Percentiles rank a stretch among this genome's conserved stretches.
These are phyloP conservation scores for Pythium brassicae DNA, from an alignment of 352 stramenopile genomes.

Conservation along the genomic window DNA sequence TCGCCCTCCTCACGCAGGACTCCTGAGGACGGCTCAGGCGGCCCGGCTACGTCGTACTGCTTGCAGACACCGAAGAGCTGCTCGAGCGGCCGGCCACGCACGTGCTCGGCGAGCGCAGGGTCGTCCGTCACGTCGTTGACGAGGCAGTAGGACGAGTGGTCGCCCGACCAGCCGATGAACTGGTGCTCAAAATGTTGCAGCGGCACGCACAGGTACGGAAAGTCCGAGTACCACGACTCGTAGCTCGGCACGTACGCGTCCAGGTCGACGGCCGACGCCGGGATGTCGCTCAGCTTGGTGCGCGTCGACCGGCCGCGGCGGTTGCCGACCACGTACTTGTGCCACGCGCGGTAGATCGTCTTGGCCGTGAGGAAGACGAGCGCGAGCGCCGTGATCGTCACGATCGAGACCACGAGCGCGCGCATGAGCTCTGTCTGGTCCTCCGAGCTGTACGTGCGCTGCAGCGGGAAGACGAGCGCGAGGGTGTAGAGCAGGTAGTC, in stretches of 20 bases:
- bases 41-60: conserved; percentile 31
- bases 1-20: conserved; percentile 1
- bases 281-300: conserved; percentile 38
- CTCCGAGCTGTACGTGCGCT: conserved; percentile 31
- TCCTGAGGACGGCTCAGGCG: no score
- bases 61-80: conserved; percentile 62
- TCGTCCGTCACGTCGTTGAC: conserved; percentile 62
- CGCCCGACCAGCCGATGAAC: conserved; percentile 54
- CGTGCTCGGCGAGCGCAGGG: conserved; percentile 28
- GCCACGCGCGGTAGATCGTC: conserved; percentile 30
- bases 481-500: conserved; percentile 30
- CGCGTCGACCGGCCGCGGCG: conserved; percentile 17
- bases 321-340: conserved; percentile 30
- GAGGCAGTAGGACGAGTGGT: conserved; percentile 52
- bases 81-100: conserved; percentile 36
- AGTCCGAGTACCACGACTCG: conserved; percentile 69
- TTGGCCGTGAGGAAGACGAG: conserved; percentile 30
- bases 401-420: conserved; percentile 38
- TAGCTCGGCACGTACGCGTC: conserved; percentile 58
- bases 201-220: conserved; percentile 58
- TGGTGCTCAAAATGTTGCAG: conserved; percentile 44
- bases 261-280: conserved; percentile 41
- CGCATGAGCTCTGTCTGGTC: conserved; percentile 33
- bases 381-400: conserved; percentile 26
- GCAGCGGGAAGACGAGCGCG: conserved; percentile 48